Conservation (phyloP, 805 yeast genomes). For the Yarrowia sp. region DNA sequence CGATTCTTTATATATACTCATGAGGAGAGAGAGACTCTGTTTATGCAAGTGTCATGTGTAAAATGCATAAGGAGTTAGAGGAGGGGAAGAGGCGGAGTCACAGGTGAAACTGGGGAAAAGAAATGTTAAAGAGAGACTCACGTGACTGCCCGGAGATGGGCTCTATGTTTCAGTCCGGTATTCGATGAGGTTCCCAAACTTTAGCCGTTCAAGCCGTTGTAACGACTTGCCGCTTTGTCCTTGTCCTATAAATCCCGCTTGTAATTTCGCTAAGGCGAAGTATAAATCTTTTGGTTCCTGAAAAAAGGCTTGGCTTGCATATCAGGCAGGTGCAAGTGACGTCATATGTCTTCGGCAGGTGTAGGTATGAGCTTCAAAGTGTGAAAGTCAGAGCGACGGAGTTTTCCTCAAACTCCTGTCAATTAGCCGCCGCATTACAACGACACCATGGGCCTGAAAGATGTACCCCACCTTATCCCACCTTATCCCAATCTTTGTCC, state of each 20-base stretch:
- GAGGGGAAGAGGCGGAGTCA: slow-evolving; percentile 22
- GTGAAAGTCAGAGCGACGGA: not conserved
- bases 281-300: slow-evolving; percentile 8
- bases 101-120: slow-evolving; percentile 11
- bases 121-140: not conserved
- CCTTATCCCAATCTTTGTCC: not conserved
- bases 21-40: not conserved
- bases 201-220: slow-evolving; percentile 6
- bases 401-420: too few relatives aligned
- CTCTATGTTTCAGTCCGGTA: not conserved
- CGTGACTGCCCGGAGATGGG: not conserved
- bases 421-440: not conserved
- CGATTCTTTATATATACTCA: not conserved
- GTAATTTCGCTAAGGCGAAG: not conserved
- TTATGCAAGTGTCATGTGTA: slow-evolving; percentile 23
- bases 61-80: slow-evolving; percentile 5
- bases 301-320: slow-evolving; percentile 34
- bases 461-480: not conserved
- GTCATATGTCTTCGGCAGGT: not conserved
- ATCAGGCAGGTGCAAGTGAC: not conserved
- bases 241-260: slow-evolving; percentile 5
- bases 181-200: not conserved
- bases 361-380: not conserved
- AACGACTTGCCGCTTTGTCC: too few relatives aligned
- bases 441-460: not conserved